These are phyloP conservation scores for Diaporthe australafricana DNA, from an alignment of 2,329 filamentous ascomycete genomes.

Conservation along the genomic window DNA sequence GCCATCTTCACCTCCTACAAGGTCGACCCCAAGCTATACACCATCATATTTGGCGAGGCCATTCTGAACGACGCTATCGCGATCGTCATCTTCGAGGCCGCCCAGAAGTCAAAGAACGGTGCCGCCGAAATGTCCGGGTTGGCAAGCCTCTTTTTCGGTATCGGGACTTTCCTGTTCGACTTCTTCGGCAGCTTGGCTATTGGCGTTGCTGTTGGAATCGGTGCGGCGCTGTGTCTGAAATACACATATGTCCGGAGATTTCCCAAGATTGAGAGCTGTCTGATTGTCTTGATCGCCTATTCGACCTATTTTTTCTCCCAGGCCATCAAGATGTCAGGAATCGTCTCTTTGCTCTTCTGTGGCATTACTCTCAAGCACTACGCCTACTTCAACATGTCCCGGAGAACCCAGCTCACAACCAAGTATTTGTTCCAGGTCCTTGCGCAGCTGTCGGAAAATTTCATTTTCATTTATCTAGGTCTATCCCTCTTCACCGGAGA, in stretches of 20 bases:
- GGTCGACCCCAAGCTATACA: slow-evolving; percentile 98
- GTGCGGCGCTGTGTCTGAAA: slow-evolving; percentile 89
- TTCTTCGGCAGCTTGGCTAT: slow-evolving; percentile 96
- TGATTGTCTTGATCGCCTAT: slow-evolving; percentile 94
- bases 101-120: slow-evolving; percentile 88
- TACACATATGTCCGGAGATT: slow-evolving; percentile 93
- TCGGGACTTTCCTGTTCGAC: slow-evolving; percentile 93
- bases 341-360: slow-evolving; percentile 96
- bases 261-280: slow-evolving; percentile 95
- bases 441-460: slow-evolving; percentile 96
- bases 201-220: slow-evolving; percentile 87
- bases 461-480: slow-evolving; percentile 99
- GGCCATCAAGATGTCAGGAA: slow-evolving; percentile 94
- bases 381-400: slow-evolving; percentile 99
- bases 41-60: slow-evolving; percentile 97
- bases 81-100: slow-evolving; percentile 98
- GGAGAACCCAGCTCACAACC: slow-evolving; percentile 94
- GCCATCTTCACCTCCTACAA: slow-evolving; percentile 99
- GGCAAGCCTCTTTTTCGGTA: slow-evolving; percentile 87
- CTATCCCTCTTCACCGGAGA: slow-evolving; percentile 94
- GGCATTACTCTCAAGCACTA: slow-evolving; percentile 99
- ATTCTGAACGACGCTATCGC: slow-evolving; percentile 98
- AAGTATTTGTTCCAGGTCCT: slow-evolving; percentile 98
- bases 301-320: slow-evolving; percentile 98
- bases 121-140: slow-evolving; percentile 79